These are phyloP conservation scores for Trichosporon asahii DNA, from an alignment of 1,284 basidiomycete genomes.

Conservation along the genomic window DNA sequence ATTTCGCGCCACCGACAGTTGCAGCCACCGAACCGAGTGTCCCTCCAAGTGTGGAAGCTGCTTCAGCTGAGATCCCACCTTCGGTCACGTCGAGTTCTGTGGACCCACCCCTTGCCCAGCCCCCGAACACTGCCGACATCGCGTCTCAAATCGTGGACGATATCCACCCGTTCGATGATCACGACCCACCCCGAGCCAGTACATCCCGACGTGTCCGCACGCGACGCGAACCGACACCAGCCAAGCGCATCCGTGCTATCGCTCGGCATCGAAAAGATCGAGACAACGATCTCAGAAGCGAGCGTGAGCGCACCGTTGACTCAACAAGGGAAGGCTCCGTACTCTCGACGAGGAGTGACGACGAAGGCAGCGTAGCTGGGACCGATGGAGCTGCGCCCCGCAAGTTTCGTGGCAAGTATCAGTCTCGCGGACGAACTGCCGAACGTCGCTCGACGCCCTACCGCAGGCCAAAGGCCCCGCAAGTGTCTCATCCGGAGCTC, in stretches of 20 bases:
- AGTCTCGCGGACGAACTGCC: slow-evolving; percentile 5
- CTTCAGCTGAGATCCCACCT: neutral
- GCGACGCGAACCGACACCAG: neutral
- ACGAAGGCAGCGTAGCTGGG: neutral
- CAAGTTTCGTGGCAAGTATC: slow-evolving; percentile 6
- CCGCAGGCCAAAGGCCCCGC: slow-evolving; percentile 4
- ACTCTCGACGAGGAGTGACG: neutral
- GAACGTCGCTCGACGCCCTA: slow-evolving; percentile 12
- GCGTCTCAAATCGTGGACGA: neutral
- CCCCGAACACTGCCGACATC: neutral
- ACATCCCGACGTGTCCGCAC: neutral
- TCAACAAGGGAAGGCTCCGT: neutral
- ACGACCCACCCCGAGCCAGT: neutral
- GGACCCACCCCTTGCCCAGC: neutral
- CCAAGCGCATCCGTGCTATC: neutral
- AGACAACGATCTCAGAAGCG: neutral
- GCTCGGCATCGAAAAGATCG: neutral
- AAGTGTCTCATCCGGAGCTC: slow-evolving; percentile 20
- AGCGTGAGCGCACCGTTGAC: neutral
- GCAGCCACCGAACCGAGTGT: neutral
- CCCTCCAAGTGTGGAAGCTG: neutral
- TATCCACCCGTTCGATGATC: neutral
- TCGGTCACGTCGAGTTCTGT: neutral
- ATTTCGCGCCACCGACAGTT: neutral
- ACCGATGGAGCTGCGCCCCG: neutral